Evolutionary conservation across 1,284 basidiomycete species (phyloP), one percentile per base, ranked within the genome.

Genomic region (Pseudozyma hubeiensis): DNA sequence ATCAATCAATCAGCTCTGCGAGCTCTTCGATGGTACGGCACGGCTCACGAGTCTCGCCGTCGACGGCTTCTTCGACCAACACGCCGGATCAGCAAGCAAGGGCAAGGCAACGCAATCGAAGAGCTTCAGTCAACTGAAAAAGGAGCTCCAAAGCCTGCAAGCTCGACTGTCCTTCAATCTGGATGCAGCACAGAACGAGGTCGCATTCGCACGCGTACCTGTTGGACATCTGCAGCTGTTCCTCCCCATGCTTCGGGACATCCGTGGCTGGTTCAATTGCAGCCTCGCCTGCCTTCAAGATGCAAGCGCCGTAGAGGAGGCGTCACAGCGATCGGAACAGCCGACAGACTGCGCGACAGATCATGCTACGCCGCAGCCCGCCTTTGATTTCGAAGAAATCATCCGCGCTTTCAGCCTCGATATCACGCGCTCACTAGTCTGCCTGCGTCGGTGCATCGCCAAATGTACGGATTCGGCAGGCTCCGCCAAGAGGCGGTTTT

Each of bases 181-280:
- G 45, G 68, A 74, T 19, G 70, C 67, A n/a, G 73, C 81, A 4
- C 45, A 48, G 13, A 64, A 74, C 52, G 81, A 83, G 37, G 7
- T 82, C 19, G 47, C 63, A 0, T 75, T 63, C 46, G 53, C 69
- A 0, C 60, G 75, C 6, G 55, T 83, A 7, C 68, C 76, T 16
- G 45, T 75, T 13, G 39, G n/a, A 4, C 53, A 70, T 6, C 47
- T 68, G 39, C 52, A 51, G 16, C 51, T 60, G 5, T 59, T 78
- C 0, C 53, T 75, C 7, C 43, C 57, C 7, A 47, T 65, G 10
- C 39, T 82, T 13, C 45, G 51, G 4, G 50, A 72, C 29, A 58
- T 77, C 19, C 58, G 65, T 3, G 69, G 64, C 0, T 82, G 81
- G 81, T 58, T 78, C 40, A 56, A 62, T 6, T 79, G 79, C 48